These are phyloP conservation scores for Narthecium ossifragum DNA, from an alignment of 106 monocot genomes.

Conservation along the genomic window DNA sequence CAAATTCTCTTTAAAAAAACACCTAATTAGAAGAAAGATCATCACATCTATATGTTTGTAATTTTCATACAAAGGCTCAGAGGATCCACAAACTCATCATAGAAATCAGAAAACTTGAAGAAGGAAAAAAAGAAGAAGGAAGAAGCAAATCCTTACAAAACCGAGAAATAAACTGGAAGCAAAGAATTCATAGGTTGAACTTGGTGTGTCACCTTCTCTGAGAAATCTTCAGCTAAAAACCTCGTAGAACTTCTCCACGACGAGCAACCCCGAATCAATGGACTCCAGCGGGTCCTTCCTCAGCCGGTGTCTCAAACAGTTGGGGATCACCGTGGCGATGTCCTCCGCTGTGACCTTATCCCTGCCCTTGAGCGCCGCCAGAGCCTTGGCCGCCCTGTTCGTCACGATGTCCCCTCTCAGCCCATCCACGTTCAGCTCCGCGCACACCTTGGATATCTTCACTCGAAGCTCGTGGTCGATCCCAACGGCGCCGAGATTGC, in stretches of 20 bases:
- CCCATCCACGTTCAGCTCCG: conserved; percentile 97
- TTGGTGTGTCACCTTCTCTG: too few species aligned
- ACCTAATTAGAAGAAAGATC: too few species aligned
- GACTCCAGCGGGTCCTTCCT: conserved; percentile 97
- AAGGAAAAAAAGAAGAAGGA: too few species aligned
- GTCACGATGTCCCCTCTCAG: conserved; percentile 95
- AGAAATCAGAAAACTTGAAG: too few species aligned
- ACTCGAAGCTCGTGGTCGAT: conserved; percentile 81
- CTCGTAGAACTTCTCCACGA: conserved; percentile 95
- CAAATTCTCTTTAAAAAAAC: too few species aligned
- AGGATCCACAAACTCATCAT: too few species aligned
- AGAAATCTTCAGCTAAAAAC: conserved; percentile 60
- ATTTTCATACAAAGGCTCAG: too few species aligned
- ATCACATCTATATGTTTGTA: too few species aligned
- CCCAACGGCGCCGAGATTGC: conserved; percentile 48
- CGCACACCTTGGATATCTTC: conserved; percentile 93
- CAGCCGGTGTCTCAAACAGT: conserved; percentile 95
- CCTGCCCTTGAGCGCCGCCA: conserved; percentile 91
- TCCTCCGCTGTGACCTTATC: conserved; percentile 76
- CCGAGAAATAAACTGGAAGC: too few species aligned
- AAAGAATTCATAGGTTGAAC: too few species aligned
- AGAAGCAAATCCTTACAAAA: too few species aligned
- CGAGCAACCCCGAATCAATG: conserved; percentile 91
- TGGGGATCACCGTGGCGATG: conserved; percentile 93
- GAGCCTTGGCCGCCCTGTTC: conserved; percentile 87